These are phyloP conservation scores for Cryphonectria nitschkei DNA, from an alignment of 2,329 filamentous ascomycete genomes.

Conservation along the genomic window DNA sequence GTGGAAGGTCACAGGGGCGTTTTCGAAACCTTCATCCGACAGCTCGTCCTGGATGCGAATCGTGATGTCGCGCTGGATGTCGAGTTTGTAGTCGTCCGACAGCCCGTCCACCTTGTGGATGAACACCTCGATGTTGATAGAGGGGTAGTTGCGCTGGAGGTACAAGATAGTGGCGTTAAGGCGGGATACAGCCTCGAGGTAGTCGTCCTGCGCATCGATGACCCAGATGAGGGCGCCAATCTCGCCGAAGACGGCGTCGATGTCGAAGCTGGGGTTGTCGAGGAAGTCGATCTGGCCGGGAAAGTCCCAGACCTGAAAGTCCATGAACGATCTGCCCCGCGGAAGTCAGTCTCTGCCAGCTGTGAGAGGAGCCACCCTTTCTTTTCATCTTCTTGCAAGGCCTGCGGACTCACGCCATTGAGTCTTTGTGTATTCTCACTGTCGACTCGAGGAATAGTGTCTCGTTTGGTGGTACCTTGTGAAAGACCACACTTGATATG, in stretches of 20 bases:
- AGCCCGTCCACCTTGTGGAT: slow-evolving; percentile 99
- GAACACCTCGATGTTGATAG: slow-evolving; percentile 97
- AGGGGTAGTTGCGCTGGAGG: slow-evolving; percentile 84
- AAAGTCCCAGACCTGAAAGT: slow-evolving; percentile 98
- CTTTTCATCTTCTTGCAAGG: background rate
- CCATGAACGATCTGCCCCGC: slow-evolving; percentile 84
- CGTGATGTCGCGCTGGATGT: slow-evolving; percentile 95
- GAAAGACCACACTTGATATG: slow-evolving; percentile 98
- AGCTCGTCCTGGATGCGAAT: slow-evolving; percentile 96
- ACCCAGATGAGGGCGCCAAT: slow-evolving; percentile 94
- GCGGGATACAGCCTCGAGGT: slow-evolving; percentile 84
- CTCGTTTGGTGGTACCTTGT: slow-evolving; percentile 94
- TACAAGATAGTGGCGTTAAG: slow-evolving; percentile 89
- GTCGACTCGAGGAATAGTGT: slow-evolving; percentile 96
- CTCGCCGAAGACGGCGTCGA: slow-evolving; percentile 91
- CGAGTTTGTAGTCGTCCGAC: slow-evolving; percentile 93
- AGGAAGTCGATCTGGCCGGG: slow-evolving; percentile 91
- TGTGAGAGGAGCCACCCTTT: background rate
- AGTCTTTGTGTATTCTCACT: slow-evolving; percentile 90
- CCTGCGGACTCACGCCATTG: slow-evolving; percentile 74
- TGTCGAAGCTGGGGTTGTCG: slow-evolving; percentile 85
- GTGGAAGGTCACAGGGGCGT: slow-evolving; percentile 92
- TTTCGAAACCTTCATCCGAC: slow-evolving; percentile 89
- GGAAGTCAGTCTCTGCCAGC: slow-evolving; percentile 25
- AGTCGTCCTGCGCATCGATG: slow-evolving; percentile 97